phyloP scores from a whole-genome alignment of 495 filamentous ascomycete species.

The Polyplosphaeria fusca region DNA sequence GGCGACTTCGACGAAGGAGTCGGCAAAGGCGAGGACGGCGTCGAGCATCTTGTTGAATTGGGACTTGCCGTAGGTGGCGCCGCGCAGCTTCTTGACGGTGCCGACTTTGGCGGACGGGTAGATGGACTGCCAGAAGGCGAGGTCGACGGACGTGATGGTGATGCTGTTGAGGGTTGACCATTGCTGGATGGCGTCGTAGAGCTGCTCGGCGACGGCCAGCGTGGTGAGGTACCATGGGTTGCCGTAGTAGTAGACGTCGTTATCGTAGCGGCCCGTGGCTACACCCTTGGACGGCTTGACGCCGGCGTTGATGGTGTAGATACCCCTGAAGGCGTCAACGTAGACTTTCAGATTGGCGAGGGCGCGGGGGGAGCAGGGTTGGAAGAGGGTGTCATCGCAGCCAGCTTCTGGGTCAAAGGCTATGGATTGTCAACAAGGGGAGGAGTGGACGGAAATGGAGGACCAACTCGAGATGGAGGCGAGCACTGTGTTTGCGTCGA shows the following conservation, averaged over 20 bases:
- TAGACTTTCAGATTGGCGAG: conserved; percentile 64
- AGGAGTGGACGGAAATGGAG: neutral
- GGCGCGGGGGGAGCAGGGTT: conserved; percentile 63
- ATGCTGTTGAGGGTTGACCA: conserved; percentile 54
- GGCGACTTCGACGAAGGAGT: conserved; percentile 58
- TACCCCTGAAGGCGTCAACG: conserved; percentile 60
- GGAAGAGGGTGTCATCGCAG: conserved; percentile 57
- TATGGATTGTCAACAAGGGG: neutral
- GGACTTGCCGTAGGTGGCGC: conserved; percentile 40
- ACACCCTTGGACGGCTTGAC: conserved; percentile 47
- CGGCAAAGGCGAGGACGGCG: conserved; percentile 58
- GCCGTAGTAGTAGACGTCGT: conserved; percentile 62
- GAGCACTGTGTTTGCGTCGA: conserved; percentile 62
- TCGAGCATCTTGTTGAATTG: conserved; percentile 50
- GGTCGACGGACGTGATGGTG: conserved; percentile 49
- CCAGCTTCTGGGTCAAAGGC: conserved; percentile 57
- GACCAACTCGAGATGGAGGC: conserved; percentile 54
- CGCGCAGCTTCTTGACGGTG: conserved; percentile 48
- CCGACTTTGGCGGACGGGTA: conserved; percentile 48
- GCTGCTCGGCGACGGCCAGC: conserved; percentile 61
- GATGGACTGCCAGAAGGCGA: conserved; percentile 58
- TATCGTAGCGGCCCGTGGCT: conserved; percentile 65
- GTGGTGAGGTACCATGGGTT: conserved; percentile 60
- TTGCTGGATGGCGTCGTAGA: conserved; percentile 62
- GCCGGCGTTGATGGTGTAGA: conserved; percentile 46